These are phyloP conservation scores for Zygotorulaspora mrakii DNA, from an alignment of 1,139 yeast species.

Conservation along the genomic window DNA sequence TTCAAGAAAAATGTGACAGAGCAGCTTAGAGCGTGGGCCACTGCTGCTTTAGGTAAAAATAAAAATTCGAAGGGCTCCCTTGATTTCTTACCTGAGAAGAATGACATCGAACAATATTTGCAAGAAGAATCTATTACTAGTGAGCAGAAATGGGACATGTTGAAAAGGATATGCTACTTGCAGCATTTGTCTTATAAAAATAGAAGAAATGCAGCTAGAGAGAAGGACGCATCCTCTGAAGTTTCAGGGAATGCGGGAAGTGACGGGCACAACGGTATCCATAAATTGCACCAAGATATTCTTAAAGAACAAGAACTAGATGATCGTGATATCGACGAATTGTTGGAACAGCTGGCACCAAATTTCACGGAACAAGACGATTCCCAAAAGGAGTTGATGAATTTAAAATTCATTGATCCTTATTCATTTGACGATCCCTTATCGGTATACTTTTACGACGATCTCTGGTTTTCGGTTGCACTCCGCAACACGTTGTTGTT, in stretches of 20 bases:
- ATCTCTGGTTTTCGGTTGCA: conserved; percentile 84
- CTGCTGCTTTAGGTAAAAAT: conserved; percentile 42
- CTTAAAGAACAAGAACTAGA: conserved; percentile 37
- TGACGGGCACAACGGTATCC: conserved; percentile 6
- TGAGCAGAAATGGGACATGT: conserved; percentile 50
- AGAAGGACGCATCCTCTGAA: conserved; percentile 18
- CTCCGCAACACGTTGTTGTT: conserved; percentile 76
- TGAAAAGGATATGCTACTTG: conserved; percentile 65
- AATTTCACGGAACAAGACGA: conserved; percentile 16
- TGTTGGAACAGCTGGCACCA: conserved; percentile 40
- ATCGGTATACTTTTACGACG: conserved; percentile 72
- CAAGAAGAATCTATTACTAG: conserved; percentile 43
- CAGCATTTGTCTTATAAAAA: conserved; percentile 56
- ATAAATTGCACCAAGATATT: conserved; percentile 13
- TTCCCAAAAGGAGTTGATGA: conserved; percentile 19
- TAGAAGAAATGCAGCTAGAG: conserved; percentile 39
- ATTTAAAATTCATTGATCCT: conserved; percentile 69
- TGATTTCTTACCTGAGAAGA: conserved; percentile 53
- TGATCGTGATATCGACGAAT: conserved; percentile 45
- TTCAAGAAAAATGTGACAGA: conserved; percentile 53
- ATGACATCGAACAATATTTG: conserved; percentile 54
- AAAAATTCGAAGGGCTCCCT: conserved; percentile 27
- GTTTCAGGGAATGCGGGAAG: conserved; percentile 2
- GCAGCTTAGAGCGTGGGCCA: conserved; percentile 55
- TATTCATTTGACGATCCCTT: conserved; percentile 85